Evolutionary conservation across 371 early-diverging fungal genomes (phyloP).

Genomic region (Saksenaea vasiformis): DNA sequence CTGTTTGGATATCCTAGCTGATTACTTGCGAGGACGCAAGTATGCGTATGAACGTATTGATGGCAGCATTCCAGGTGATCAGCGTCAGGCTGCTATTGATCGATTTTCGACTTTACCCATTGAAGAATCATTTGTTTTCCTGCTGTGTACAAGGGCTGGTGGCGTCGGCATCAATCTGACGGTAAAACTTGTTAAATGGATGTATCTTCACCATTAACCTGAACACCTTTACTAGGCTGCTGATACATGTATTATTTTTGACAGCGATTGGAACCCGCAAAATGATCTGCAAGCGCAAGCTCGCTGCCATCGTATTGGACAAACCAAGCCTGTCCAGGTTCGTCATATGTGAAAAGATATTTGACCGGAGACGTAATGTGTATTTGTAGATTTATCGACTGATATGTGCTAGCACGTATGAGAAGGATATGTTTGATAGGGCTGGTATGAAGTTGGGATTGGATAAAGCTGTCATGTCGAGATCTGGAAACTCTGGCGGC

Average conservation of each 20-base stretch:
- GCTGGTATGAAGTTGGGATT: constrained; percentile 92
- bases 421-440: constrained; percentile 94
- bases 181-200: constrained; percentile 9
- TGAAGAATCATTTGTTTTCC: constrained; percentile 78
- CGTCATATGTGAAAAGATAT: constrained; percentile 20
- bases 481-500: constrained; percentile 33
- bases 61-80: constrained; percentile 84
- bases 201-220: constrained; percentile 52
- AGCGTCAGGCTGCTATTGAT: constrained; percentile 92
- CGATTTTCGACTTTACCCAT: constrained; percentile 78
- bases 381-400: constrained; percentile 69
- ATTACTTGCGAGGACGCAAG: constrained; percentile 74
- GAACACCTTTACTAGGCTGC: constrained; percentile 56
- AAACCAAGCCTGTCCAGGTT: constrained; percentile 84
- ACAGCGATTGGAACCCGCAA: constrained; percentile 97
- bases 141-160: constrained; percentile 87
- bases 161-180: constrained; percentile 94
- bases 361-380: neutral
- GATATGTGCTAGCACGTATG: constrained; percentile 90
- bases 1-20: constrained; percentile 81
- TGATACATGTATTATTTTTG: constrained; percentile 93
- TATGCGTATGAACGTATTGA: constrained; percentile 90
- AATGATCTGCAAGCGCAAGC: constrained; percentile 95
- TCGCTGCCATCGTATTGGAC: constrained; percentile 92
- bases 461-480: constrained; percentile 84